These are phyloP conservation scores for Trypanosoma theileri DNA, from an alignment of 208 protist genomes.

Conservation along the genomic window DNA sequence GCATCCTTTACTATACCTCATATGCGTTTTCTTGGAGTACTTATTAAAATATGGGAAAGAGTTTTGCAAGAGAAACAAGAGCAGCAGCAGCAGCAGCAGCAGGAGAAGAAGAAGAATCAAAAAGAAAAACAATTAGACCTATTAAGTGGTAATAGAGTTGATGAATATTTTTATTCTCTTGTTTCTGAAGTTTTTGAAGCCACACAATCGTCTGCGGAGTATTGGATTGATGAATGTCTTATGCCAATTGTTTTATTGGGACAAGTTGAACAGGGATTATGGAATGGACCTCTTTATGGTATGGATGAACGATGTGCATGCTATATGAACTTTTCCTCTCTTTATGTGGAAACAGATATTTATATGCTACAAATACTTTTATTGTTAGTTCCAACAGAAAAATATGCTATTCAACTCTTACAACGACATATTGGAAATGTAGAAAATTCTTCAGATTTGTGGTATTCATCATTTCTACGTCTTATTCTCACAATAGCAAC, in stretches of 20 bases:
- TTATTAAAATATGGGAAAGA: conserved; percentile 44
- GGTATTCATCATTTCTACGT: conserved; percentile 43
- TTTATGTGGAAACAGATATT: conserved; percentile 44
- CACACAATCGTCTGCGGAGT: conserved; percentile 13
- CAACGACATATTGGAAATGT: conserved; percentile 30
- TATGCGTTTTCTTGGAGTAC: conserved; percentile 43
- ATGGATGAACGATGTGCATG: conserved; percentile 23
- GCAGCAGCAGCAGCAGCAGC: neutral
- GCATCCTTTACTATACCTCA: conserved; percentile 44
- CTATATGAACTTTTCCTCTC: conserved; percentile 34
- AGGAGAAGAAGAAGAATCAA: neutral
- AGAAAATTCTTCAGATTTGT: neutral
- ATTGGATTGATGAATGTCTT: conserved; percentile 63
- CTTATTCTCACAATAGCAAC: conserved; percentile 58
- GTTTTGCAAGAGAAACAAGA: conserved; percentile 7
- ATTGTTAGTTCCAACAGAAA: conserved; percentile 44
- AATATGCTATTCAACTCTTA: conserved; percentile 57
- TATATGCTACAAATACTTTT: conserved; percentile 69
- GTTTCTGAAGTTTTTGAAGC: conserved; percentile 24
- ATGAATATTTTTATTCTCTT: conserved; percentile 8
- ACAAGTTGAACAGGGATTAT: conserved; percentile 57
- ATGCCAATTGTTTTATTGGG: conserved; percentile 74
- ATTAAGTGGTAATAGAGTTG: neutral
- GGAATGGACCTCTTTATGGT: conserved; percentile 51
- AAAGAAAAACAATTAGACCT: neutral